A percentile compares a stretch with the other conserved stretches of the same genome.
Conservation (phyloP, 2,329 filamentous ascomycete species). For the Ascosphaera apis region DNA sequence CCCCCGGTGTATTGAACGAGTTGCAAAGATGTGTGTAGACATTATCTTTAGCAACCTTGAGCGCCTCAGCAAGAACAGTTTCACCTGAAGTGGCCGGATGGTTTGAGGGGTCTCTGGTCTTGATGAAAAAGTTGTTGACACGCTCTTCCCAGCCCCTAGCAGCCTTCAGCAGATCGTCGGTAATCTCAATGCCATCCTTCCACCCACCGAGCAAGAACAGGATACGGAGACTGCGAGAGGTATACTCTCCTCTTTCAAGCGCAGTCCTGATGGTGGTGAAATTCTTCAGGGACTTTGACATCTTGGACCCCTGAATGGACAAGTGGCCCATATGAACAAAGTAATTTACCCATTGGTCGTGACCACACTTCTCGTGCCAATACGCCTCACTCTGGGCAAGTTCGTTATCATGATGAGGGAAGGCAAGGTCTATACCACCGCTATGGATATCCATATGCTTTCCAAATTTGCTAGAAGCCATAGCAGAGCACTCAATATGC, state of each 20-base stretch:
- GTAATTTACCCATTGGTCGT: constrained; percentile 72
- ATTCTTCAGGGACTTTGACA: constrained; percentile 91
- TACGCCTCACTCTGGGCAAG: constrained; percentile 79
- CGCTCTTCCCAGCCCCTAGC: constrained; percentile 61
- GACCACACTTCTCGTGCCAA: constrained; percentile 27
- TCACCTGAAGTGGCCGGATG: constrained; percentile 11
- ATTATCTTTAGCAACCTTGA: constrained; percentile 32
- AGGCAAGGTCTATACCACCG: constrained; percentile 73
- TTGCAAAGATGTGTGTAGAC: constrained; percentile 48
- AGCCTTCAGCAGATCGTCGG: constrained; percentile 52
- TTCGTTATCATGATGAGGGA: constrained; percentile 87
- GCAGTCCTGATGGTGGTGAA: constrained; percentile 85
- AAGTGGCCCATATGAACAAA: constrained; percentile 91
- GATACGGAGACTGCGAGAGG: constrained; percentile 55
- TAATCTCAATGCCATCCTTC: constrained; percentile 83
- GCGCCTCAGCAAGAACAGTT: constrained; percentile 22
- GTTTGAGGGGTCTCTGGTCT: constrained; percentile 25
- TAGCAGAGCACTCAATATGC: constrained; percentile 94
- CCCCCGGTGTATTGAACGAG: constrained; percentile 67
- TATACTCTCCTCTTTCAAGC: constrained; percentile 44
- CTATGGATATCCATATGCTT: constrained; percentile 78
- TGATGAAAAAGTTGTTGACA: constrained; percentile 47
- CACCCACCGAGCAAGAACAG: constrained; percentile 74
- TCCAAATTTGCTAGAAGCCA: constrained; percentile 78
- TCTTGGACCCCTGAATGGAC: constrained; percentile 73